Conservation (phyloP, 352 stramenopile species). For the Halophytophthora polymorphica region DNA sequence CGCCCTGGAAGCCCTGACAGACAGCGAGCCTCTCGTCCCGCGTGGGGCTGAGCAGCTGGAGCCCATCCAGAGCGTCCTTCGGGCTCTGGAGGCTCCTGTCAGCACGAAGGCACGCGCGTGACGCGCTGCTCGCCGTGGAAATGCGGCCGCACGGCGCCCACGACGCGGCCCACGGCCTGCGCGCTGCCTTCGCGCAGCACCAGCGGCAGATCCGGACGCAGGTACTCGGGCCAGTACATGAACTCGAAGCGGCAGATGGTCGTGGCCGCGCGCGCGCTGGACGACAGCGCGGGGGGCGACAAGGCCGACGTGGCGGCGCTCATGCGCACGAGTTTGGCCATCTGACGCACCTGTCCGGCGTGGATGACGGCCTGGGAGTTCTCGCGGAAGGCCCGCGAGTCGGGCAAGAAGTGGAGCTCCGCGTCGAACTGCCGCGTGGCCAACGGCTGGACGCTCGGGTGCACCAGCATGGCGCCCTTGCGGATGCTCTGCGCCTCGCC, state of each 20-base stretch:
- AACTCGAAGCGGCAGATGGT: slow-evolving; percentile 81
- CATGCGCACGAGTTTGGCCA: slow-evolving; percentile 73
- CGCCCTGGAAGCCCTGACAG: too few species aligned
- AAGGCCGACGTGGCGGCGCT: slow-evolving; percentile 5
- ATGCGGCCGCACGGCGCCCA: slow-evolving; percentile 48
- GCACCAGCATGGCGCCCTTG: slow-evolving; percentile 72
- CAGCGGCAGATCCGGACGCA: slow-evolving; percentile 72
- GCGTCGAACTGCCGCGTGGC: slow-evolving; percentile 73
- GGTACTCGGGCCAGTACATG: slow-evolving; percentile 86
- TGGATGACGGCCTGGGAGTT: slow-evolving; percentile 85
- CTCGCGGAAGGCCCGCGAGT: slow-evolving; percentile 51
- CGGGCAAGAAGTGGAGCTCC: slow-evolving; percentile 67
- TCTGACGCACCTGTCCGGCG: slow-evolving; percentile 73
- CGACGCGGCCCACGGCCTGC: slow-evolving; percentile 67
- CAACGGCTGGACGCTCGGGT: slow-evolving; percentile 56
- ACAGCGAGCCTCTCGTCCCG: too few species aligned
- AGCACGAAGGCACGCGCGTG: slow-evolving; percentile 49
- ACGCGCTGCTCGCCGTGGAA: slow-evolving; percentile 34
- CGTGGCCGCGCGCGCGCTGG: slow-evolving; percentile 20
- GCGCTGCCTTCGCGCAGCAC: slow-evolving; percentile 63
- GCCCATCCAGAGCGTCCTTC: background rate
- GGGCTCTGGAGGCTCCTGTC: slow-evolving; percentile 8
- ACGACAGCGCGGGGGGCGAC: slow-evolving; percentile 5
- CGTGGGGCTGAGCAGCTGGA: too few species aligned
- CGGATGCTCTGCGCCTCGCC: slow-evolving; percentile 33